phyloP scores from a whole-genome alignment of 2,329 filamentous ascomycete genomes.

The Ceratocystis alfenasii region DNA sequence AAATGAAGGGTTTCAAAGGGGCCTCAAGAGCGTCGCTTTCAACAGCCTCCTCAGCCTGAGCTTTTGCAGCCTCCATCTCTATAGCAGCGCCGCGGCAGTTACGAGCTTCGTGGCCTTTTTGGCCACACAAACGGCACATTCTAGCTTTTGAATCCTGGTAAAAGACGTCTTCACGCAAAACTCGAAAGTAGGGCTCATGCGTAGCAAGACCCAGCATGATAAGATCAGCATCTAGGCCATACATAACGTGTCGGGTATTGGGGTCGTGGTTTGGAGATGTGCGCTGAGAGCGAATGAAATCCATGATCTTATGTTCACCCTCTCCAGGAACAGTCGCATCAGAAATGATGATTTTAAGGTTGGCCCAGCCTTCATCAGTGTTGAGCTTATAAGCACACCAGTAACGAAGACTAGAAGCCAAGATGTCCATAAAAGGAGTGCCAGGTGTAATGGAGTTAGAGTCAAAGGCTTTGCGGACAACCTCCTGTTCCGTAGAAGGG shows the following conservation, averaged over 20 bases:
- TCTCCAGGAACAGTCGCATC: slow-evolving; percentile 96
- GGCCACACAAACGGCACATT: slow-evolving; percentile 78
- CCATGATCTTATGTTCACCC: slow-evolving; percentile 99
- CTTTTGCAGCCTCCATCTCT: slow-evolving; percentile 37
- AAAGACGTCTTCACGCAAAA: slow-evolving; percentile 94
- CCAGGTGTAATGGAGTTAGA: slow-evolving; percentile 79
- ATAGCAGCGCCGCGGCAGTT: slow-evolving; percentile 83
- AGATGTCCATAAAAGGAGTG: slow-evolving; percentile 96
- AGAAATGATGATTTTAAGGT: slow-evolving; percentile 94
- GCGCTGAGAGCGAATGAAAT: slow-evolving; percentile 88
- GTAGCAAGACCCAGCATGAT: slow-evolving; percentile 98
- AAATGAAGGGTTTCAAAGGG: slow-evolving; percentile 81
- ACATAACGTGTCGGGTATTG: slow-evolving; percentile 95
- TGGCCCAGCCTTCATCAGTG: slow-evolving; percentile 89
- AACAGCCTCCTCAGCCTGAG: slow-evolving; percentile 16
- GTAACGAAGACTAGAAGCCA: slow-evolving; percentile 80
- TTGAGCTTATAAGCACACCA: slow-evolving; percentile 98
- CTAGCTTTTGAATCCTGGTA: slow-evolving; percentile 74
- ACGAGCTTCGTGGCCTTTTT: slow-evolving; percentile 79
- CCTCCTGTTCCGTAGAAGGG: slow-evolving; percentile 33
- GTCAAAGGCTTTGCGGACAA: slow-evolving; percentile 85
- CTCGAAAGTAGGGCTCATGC: slow-evolving; percentile 93
- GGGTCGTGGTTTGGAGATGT: slow-evolving; percentile 84
- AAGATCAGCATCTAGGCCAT: slow-evolving; percentile 91
- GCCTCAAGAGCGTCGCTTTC: slow-evolving; percentile 33